phyloP scores from a whole-genome alignment of 192 early-diverging fungal genomes.

The Coemansia javaensis region DNA sequence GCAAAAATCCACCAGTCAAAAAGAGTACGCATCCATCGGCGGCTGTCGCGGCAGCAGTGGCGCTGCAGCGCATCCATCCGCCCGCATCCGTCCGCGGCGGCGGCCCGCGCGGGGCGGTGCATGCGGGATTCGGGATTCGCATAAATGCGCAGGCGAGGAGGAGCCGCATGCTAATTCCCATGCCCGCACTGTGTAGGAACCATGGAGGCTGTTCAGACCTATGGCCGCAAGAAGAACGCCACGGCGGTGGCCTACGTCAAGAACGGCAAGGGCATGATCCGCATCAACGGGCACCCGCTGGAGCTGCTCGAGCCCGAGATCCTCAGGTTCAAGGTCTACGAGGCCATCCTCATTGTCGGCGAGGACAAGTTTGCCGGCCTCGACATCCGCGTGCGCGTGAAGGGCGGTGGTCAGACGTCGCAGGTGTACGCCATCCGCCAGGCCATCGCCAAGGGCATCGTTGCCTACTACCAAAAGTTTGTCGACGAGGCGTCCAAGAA shows the following conservation, averaged over 20 bases:
- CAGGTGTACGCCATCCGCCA: constrained; percentile 99
- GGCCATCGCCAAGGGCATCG: constrained; percentile 98
- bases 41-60: too few relatives aligned
- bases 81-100: too few relatives aligned
- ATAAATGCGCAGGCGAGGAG: too few relatives aligned
- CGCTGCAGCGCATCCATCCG: too few relatives aligned
- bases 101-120: too few relatives aligned
- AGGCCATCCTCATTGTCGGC: constrained; percentile 93
- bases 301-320: constrained; percentile 96
- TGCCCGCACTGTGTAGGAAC: too few relatives aligned
- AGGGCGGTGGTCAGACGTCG: constrained; percentile 95
- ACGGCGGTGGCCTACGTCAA: constrained; percentile 99
- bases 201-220: constrained; percentile 55
- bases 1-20: too few relatives aligned
- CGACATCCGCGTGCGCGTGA: constrained; percentile 95
- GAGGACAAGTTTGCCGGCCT: constrained; percentile 94
- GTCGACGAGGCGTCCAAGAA: constrained; percentile 99
- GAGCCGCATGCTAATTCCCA: too few relatives aligned
- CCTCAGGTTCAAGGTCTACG: constrained; percentile 97
- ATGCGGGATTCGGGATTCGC: too few relatives aligned
- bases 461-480: constrained; percentile 99
- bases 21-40: too few relatives aligned
- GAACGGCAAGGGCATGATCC: constrained; percentile 93
- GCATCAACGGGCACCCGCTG: constrained; percentile 95
- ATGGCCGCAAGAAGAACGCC: constrained; percentile 86